Evolutionary conservation across 2,329 filamentous ascomycete genomes (phyloP), one percentile per base, ranked within the genome.

Genomic region (Epichloe gansuensis): DNA sequence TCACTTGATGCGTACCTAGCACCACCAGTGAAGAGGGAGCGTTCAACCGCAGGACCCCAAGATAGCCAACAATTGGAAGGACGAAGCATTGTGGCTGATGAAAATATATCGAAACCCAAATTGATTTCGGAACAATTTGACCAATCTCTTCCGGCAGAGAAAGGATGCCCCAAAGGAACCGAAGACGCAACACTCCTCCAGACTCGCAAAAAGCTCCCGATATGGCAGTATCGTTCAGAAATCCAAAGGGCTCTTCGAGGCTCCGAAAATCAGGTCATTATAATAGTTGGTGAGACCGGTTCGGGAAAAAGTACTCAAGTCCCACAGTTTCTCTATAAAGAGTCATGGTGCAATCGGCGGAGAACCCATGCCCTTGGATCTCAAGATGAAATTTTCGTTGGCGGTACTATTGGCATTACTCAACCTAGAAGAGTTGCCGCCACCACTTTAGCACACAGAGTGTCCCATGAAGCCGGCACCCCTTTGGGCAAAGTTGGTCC

Each of bases 281-380:
- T 98, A 0, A 72, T 98, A 13, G 85, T 93, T 2, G 91, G 91
- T 71, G 91, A 97, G 67, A 98, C 93, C 0, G 93, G 93, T 65
- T 95, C 88, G 13, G 93, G 93, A 64, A 98, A 98, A 70, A 94
- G 87, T 71, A 98, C 93, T 0, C 93, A 98, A 68, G 84, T 96
- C 0, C 91, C 93, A 0, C 93, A 97, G 62, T 96, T 95, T 56
- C 72, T 98, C 7, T 79, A 85, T 45, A 68, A 72, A 27, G 87
- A 96, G 62, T 69, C 80, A 6, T 97, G 90, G 89, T 95, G 89
- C 65, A 74, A 72, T 51, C 77, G 74, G 38, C 74, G 74, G 53
- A 79, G 68, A 53, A 75, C 81, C 45, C 77, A 71, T 48, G 58
- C 83, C 23, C 53, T 57, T 5, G 63, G 57, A n/a, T 61, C 58